Evolutionary conservation across 306 rosid species (phyloP).

Genomic region (Dryas octopetala): DNA sequence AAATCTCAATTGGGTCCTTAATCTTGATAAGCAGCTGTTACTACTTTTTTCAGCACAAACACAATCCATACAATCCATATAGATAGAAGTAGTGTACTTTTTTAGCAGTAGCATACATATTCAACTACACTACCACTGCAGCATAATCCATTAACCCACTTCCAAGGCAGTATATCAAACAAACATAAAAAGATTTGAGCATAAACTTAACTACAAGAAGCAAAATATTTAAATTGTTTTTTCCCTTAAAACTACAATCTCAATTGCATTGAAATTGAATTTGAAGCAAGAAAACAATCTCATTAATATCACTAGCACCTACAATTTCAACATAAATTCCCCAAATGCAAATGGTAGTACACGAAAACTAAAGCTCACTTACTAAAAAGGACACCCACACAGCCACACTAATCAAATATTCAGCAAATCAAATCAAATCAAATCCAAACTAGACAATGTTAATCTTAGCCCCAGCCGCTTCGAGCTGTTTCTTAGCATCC

Average conservation of each 20-base stretch:
- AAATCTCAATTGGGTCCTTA: no score
- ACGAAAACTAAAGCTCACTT: constrained; percentile 4
- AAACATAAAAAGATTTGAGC: no score
- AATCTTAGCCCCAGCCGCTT: constrained; percentile 89
- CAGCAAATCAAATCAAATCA: neutral
- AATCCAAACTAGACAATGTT: constrained; percentile 40
- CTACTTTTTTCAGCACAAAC: no score
- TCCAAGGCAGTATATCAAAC: no score
- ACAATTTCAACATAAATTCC: neutral
- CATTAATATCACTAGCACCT: neutral
- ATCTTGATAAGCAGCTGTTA: no score
- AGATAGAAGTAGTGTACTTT: no score
- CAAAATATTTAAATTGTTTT: neutral
- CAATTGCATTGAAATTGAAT: constrained; percentile 2
- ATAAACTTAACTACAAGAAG: neutral
- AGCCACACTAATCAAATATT: neutral
- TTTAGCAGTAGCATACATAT: no score
- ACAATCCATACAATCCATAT: no score
- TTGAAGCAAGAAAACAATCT: neutral
- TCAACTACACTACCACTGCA: no score
- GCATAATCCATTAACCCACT: no score
- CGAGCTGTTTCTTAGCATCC: constrained; percentile 90
- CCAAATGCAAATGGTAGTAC: constrained; percentile 8
- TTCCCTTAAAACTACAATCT: neutral
- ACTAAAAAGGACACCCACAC: constrained; percentile 1